phyloP scores from a whole-genome alignment of 1,139 yeast genomes.

The Yamadazyma diddensiae region DNA sequence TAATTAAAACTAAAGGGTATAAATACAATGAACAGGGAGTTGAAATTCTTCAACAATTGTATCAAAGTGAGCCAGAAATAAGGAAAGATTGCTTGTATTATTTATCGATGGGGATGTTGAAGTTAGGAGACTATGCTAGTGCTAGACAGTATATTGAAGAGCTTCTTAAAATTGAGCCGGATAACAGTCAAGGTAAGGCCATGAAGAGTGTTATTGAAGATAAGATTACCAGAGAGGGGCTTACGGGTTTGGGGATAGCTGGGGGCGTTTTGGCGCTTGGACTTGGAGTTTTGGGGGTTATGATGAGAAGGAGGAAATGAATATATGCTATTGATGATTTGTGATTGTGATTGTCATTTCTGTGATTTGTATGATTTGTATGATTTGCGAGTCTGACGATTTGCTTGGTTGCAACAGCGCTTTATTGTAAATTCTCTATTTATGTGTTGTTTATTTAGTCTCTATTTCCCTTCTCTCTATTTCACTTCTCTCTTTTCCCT shows the following conservation, averaged over 20 bases:
- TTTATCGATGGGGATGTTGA: slow-evolving; percentile 82
- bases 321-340: too few species aligned
- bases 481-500: too few species aligned
- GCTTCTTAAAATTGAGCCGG: slow-evolving; percentile 75
- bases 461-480: too few species aligned
- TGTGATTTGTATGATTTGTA: too few species aligned
- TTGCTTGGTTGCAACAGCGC: too few species aligned
- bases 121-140: slow-evolving; percentile 81
- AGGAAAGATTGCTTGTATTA: slow-evolving; percentile 89
- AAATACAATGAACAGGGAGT: slow-evolving; percentile 78
- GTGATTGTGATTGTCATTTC: too few species aligned
- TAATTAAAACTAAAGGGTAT: slow-evolving; percentile 63
- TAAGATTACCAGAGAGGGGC: slow-evolving; percentile 80
- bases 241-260: slow-evolving; percentile 82
- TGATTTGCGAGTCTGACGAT: too few species aligned
- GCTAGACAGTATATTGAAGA: slow-evolving; percentile 85
- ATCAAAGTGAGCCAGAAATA: slow-evolving; percentile 75
- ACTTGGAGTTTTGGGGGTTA: slow-evolving; percentile 62
- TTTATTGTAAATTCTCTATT: too few species aligned
- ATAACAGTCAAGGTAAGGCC: slow-evolving; percentile 70
- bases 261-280: slow-evolving; percentile 85
- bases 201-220: slow-evolving; percentile 79
- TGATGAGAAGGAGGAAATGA: slow-evolving; percentile 39
- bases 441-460: too few species aligned
- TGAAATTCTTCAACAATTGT: slow-evolving; percentile 67